These are phyloP conservation scores for Euphorbia celastroides DNA, from an alignment of 441 rosid genomes.

Conservation along the genomic window DNA sequence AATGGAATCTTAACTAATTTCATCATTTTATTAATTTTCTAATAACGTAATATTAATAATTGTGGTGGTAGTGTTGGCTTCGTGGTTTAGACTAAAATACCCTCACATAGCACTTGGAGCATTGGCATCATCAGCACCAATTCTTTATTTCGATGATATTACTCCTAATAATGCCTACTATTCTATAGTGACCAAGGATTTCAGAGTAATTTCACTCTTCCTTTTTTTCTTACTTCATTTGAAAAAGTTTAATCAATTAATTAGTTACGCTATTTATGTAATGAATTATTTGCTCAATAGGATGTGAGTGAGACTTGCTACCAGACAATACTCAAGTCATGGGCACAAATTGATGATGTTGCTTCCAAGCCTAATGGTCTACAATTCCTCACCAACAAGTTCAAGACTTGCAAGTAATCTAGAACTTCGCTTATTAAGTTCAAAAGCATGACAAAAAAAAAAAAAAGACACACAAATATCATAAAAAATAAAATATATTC, in stretches of 20 bases:
- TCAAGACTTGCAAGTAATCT: slow-evolving; percentile 54
- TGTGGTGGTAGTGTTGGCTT: slow-evolving; percentile 39
- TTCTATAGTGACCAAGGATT: slow-evolving; percentile 40
- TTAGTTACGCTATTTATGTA: background rate
- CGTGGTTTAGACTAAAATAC: slow-evolving; percentile 60
- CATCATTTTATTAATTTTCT: background rate
- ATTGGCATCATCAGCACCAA: too few relatives aligned
- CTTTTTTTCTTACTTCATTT: background rate
- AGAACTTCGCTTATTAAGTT: too few relatives aligned
- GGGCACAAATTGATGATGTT: slow-evolving; percentile 45
- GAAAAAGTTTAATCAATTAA: background rate
- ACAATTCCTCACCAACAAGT: slow-evolving; percentile 35
- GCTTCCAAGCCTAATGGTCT: slow-evolving; percentile 49
- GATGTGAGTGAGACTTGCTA: slow-evolving; percentile 51
- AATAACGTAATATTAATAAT: background rate
- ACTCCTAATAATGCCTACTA: slow-evolving; percentile 37
- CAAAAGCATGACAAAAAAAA: too few relatives aligned
- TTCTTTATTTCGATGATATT: slow-evolving; percentile 48
- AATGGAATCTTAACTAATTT: too few relatives aligned
- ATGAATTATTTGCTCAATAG: slow-evolving; percentile 16
- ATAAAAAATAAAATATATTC: too few relatives aligned
- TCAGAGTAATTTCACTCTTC: slow-evolving; percentile 22
- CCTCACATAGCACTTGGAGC: slow-evolving; percentile 66
- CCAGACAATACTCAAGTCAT: slow-evolving; percentile 38
- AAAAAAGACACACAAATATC: too few relatives aligned